Conservation (phyloP, 2,329 filamentous ascomycete genomes). For the Fusarium sp. region DNA sequence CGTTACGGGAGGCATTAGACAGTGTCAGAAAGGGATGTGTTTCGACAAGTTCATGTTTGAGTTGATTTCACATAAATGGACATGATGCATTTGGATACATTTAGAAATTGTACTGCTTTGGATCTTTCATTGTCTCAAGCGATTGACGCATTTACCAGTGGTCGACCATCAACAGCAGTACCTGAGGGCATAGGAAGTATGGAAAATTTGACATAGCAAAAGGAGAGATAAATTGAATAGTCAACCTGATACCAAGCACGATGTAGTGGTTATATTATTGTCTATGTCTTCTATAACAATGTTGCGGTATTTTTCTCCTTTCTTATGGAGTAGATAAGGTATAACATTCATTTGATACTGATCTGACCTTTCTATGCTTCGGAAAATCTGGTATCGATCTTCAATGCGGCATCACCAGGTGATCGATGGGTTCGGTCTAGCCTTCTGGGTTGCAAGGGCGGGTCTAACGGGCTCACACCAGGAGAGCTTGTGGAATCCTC, state of each 20-base stretch:
- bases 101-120: neutral
- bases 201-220: neutral
- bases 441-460: conserved; percentile 22
- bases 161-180: neutral
- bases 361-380: neutral
- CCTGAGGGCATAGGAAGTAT: neutral
- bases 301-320: conserved; percentile 6
- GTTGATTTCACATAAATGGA: neutral
- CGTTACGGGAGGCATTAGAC: conserved; percentile 32
- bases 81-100: neutral
- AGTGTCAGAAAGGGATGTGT: neutral
- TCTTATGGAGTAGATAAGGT: neutral
- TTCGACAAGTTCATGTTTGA: conserved; percentile 1
- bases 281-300: conserved; percentile 2
- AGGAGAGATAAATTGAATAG: too few relatives aligned
- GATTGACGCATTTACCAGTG: neutral
- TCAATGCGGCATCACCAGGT: conserved; percentile 11
- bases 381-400: conserved; percentile 4
- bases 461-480: conserved; percentile 27
- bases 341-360: neutral
- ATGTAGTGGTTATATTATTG: neutral
- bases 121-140: neutral
- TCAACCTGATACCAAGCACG: neutral
- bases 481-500: conserved; percentile 25
- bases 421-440: conserved; percentile 1